Base-by-base conservation (phyloP, 1,139 yeast genomes). In the Yamadazyma trypodendri region DNA sequence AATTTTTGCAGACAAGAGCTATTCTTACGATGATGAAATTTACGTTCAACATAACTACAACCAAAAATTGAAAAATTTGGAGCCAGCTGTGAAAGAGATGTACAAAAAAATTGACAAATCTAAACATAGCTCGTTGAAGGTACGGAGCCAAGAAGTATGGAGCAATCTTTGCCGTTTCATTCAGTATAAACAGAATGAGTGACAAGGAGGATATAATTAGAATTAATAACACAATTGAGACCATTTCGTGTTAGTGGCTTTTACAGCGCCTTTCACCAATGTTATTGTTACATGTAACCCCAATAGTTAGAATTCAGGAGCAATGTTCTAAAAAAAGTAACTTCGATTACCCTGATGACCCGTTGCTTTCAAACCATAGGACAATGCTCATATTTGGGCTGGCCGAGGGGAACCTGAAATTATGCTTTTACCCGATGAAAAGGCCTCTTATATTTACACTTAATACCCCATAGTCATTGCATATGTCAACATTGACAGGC, bases 1-100 rank as follows among this genome's bases (percentile, higher is more conserved):
- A 44, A 68, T 89, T 6, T 92, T 84, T 59, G 87, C 85, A n/a
- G 97, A 92, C 61, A 69, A 68, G 18, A 70, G 65, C 23, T 84
- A 68, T 51, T 71, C 68, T 12, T 90, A 87, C 53, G 95, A 89
- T 56, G 59, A 56, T 24, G 78, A 79, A 11, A 75, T 87, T 2
- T 89, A 82, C 58, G 87, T 85, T 29, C 56, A 68, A 12, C 73
- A 73, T 14, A 68, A 71, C n/a, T 77, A 79, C 50, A 54, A 77
- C 24, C 42, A 52, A 1, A 57, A 63, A 23, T 67, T 89, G 36
- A 58, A 56, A 36, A 59, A 56, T 3, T 56, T 72, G 24, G 70
- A 79, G 35, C 76, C 81, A 6, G 61, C 62, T 21, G 65, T 83
- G 34, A 75, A 74, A 39, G 68, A 67, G 18, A 69, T 83, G 49